Evolutionary conservation across 257 asterid species (phyloP), one percentile per base, ranked within the genome.

Genomic region (Prunella vulgaris): DNA sequence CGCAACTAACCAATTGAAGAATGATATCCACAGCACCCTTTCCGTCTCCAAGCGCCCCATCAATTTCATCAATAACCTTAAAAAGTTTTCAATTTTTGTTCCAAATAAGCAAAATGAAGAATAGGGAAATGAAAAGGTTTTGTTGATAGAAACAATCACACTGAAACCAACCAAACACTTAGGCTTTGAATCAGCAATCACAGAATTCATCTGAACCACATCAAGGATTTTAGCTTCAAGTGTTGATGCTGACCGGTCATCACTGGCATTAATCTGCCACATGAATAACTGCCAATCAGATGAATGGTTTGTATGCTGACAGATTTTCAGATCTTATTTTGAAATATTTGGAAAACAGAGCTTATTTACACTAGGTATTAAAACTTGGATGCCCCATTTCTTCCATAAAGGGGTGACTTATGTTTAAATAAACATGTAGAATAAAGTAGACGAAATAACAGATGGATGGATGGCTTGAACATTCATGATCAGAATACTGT

Each of bases 11-110:
- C 96, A 94, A 76, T 75, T 79, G 81, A 60, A 94, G 85, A 78
- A 94, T 80, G 83, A 94, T 80, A 17, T 94, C 99, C 30, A 94
- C 92, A 74, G 97, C 99, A 76, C 99, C 99, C 79, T 94, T 94
- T 65, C 99, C 99, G 49, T 88, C 99, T 71, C 88, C 90, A 52
- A 91, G 97, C 72, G 99, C 96, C 64, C 99, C 99, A 75, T 94
- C 99, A 66, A 91, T 94, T 79, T 94, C 99, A 83, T 94, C 99
- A 79, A 94, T 84, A 64, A 94, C 89, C 99, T 93, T 68, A 30
- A 79, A 57, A 65, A 51, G 68, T 52, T 37, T 54, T 59, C 30
- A 37, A 17, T 59, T 40, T 30, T 68, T 65, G n/a, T 81, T 62
- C 67, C 63, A 60, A 74, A 79, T 58, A 60, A 66, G 66, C 30